Evolutionary conservation across 208 protist genomes (phyloP).

Genomic region (Leishmania martiniquensis): DNA sequence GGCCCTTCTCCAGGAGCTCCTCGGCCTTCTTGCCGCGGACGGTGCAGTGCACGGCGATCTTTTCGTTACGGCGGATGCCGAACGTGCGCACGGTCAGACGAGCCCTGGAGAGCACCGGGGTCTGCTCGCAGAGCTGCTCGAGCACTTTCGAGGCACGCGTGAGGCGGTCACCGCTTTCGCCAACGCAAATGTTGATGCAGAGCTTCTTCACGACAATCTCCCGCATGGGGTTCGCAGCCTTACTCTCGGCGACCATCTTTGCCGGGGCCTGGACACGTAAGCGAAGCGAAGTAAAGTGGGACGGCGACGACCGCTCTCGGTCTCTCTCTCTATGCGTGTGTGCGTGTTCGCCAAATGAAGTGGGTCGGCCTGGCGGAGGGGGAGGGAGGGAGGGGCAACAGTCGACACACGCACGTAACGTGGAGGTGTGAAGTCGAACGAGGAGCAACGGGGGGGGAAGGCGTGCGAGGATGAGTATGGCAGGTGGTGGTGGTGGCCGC

Average conservation of each 20-base stretch:
- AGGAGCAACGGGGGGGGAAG: neutral
- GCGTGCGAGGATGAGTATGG: neutral
- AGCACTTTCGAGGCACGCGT: constrained; percentile 99
- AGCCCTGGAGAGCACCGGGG: constrained; percentile 96
- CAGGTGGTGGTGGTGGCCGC: neutral
- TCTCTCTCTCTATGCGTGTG: neutral
- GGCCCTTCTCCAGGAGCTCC: constrained; percentile 98
- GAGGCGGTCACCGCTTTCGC: constrained; percentile 98
- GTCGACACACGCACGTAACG: neutral
- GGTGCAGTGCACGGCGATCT: constrained; percentile 99
- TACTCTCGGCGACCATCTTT: constrained; percentile 82
- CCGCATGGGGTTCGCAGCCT: constrained; percentile 97
- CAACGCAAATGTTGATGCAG: constrained; percentile 99
- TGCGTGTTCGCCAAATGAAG: neutral
- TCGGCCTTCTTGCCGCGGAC: constrained; percentile 99
- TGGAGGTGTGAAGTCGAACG: neutral
- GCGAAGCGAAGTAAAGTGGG: neutral
- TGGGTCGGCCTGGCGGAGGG: neutral
- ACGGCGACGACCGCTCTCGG: neutral
- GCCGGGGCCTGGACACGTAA: neutral
- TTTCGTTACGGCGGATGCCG: constrained; percentile 99
- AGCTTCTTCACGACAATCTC: constrained; percentile 99
- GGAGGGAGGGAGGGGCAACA: neutral
- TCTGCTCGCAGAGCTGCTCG: constrained; percentile 99
- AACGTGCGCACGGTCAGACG: constrained; percentile 99